Base-by-base conservation (phyloP, 331 rosid species). In the Cucumis variabilis region DNA sequence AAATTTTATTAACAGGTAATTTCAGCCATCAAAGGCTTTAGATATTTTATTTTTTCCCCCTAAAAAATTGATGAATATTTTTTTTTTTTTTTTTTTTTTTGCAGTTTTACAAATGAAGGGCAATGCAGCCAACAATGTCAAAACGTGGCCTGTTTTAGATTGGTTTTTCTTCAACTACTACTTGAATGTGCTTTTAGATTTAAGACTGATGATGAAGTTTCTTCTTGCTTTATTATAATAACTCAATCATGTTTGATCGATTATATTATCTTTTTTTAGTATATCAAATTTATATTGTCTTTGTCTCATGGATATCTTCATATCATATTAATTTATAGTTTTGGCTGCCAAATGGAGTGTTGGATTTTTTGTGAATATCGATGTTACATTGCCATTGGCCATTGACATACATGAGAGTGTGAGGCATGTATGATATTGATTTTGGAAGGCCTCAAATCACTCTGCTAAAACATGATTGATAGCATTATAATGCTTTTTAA, bases 201-300 rank as follows among this genome's bases (percentile, higher is more conserved):
- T 58, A 80, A 55, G 85, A 80, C 85, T 17, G 48, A 14, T 81
- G 85, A 58, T 81, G 28, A 76, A 23, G 82, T 33, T 82, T 82
- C 7, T 79, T 79, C 68, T 24, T 51, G 84, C 86, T 33, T 82
- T 23, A 8, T 33, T 82, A 25, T 17, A 58, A 28, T 62, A 13
- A 81, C 46, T 33, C 23, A 55, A 63, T 82, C 86, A 82, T 82
- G 74, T 82, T 63, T 23, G 13, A 62, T 44, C 48, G 0, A 44
- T 44, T 8, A 44, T 44, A 44, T 44, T 7, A 44, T 82, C 13
- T 82, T 13, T 82, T 51, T 25, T 58, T 19, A 15, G 70, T 58
- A 5, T 81, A 28, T 72, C 66, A 53, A 79, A 24, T 78, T 16
- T 51, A 72, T 72, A 72, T 33, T 71, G 74, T 78, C 28, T 58